Evolutionary conservation across 73 alveolate genomes (phyloP).

Genomic region (Stentor coeruleus): DNA sequence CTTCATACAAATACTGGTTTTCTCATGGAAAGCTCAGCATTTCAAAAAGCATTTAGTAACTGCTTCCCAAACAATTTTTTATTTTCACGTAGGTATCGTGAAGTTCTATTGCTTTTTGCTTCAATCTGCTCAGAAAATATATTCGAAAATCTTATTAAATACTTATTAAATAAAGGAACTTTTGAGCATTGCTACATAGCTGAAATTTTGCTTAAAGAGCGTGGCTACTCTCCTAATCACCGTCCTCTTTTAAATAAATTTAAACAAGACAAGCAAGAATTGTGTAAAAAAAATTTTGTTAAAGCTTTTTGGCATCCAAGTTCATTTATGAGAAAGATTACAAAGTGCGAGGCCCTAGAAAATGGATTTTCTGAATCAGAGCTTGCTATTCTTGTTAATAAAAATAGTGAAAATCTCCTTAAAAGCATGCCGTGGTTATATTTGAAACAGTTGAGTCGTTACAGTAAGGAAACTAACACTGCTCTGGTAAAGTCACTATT

Average conservation of each 20-base stretch:
- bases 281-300: not conserved
- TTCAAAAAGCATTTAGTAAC: slow-evolving; percentile 7
- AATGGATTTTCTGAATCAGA: not conserved
- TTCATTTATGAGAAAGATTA: not conserved
- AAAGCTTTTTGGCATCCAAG: not conserved
- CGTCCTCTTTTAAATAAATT: not conserved
- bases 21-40: slow-evolving; percentile 25
- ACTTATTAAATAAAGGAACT: not conserved
- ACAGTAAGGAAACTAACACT: not conserved
- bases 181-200: not conserved
- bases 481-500: not conserved
- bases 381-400: not conserved
- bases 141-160: slow-evolving; percentile 2
- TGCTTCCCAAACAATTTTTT: not conserved
- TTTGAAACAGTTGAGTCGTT: not conserved
- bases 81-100: not conserved
- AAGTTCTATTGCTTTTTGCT: not conserved
- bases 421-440: not conserved
- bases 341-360: not conserved
- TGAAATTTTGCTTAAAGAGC: not conserved
- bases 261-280: not conserved
- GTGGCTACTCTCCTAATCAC: not conserved
- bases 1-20: not conserved
- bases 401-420: not conserved
- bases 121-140: slow-evolving; percentile 1